Percentiles rank a stretch among this genome's conserved stretches.
Conservation (phyloP, 2,329 filamentous ascomycete species). For the Zymoseptoria crescenta region DNA sequence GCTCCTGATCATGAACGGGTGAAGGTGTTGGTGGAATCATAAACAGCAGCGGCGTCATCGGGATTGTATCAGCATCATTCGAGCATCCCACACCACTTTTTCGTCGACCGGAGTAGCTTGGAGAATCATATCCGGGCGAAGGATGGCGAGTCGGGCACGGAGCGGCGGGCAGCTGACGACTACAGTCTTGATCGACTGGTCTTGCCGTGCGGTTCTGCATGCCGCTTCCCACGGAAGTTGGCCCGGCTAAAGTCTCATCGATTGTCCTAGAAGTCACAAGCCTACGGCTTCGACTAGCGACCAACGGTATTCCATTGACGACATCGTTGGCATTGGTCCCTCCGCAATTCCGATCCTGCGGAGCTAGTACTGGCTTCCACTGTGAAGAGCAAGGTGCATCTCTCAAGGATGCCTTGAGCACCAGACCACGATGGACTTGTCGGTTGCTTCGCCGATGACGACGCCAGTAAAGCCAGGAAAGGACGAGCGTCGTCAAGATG, state of each 20-base stretch:
- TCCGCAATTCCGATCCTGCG: no score
- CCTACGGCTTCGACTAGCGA: neutral
- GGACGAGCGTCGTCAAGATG: conserved; percentile 1
- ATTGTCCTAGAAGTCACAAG: neutral
- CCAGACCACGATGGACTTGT: no score
- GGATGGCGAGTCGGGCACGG: neutral
- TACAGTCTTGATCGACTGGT: neutral
- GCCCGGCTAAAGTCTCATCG: neutral
- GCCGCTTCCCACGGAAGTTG: neutral
- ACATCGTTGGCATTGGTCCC: no score
- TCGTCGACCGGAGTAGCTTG: neutral
- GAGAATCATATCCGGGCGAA: neutral
- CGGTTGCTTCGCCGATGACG: neutral
- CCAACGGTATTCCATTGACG: no score
- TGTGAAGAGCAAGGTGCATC: no score
- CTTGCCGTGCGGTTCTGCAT: neutral
- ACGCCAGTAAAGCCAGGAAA: conserved; percentile 5
- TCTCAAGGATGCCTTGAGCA: no score
- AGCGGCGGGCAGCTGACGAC: neutral
- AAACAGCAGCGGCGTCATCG: neutral
- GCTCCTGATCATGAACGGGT: neutral
- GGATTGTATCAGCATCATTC: neutral
- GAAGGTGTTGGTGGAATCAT: neutral
- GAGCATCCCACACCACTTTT: no score
- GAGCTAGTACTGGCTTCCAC: no score